phyloP scores from a whole-genome alignment of 345 rosid species.

The Populus euphratica region DNA sequence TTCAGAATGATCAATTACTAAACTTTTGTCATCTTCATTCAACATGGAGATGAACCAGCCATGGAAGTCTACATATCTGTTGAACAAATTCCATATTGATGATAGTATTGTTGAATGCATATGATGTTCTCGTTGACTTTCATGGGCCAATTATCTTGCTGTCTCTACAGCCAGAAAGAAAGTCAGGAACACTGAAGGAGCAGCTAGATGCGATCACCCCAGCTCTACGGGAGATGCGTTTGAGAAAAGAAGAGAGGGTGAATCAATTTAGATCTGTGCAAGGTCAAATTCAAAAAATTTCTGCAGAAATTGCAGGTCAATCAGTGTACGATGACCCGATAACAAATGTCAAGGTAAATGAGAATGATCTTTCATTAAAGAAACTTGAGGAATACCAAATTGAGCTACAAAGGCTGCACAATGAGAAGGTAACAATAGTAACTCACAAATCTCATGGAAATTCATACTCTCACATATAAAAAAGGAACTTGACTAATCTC shows the following conservation, averaged over 20 bases:
- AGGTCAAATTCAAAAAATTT: constrained; percentile 76
- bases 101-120: not conserved
- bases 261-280: constrained; percentile 70
- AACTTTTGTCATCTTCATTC: not conserved
- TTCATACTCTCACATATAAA: not conserved
- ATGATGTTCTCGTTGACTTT: not conserved
- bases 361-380: constrained; percentile 82
- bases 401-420: constrained; percentile 77
- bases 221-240: constrained; percentile 78
- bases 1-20: not conserved
- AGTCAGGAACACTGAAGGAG: constrained; percentile 73
- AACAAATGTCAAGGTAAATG: constrained; percentile 57
- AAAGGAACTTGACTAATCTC: not conserved
- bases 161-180: constrained; percentile 76
- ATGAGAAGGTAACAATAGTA: constrained; percentile 65
- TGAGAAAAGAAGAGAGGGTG: constrained; percentile 81
- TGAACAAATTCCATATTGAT: not conserved
- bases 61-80: not conserved
- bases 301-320: constrained; percentile 82
- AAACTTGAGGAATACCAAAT: constrained; percentile 84
- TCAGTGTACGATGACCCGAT: constrained; percentile 62
- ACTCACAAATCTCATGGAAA: not conserved
- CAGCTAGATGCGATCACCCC: constrained; percentile 92
- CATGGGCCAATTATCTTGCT: not conserved
- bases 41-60: not conserved